A percentile compares a stretch with the other conserved stretches of the same genome.
Evolutionary conservation across 2,329 filamentous ascomycete species (phyloP).

Genomic region (Arthroderma uncinatum): DNA sequence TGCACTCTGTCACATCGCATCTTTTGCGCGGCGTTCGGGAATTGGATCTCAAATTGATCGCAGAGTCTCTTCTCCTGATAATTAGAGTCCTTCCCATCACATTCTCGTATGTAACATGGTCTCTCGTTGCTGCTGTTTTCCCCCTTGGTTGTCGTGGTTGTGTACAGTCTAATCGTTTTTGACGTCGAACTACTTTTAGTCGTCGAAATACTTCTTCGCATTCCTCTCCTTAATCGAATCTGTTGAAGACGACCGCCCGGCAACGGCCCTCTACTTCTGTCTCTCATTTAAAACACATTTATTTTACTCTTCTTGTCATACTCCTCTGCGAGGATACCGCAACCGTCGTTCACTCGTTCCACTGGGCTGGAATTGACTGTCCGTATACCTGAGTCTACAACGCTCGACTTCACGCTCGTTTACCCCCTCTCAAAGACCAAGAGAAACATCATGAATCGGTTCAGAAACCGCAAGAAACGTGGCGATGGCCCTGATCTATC

Average conservation of each 20-base stretch:
- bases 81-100: neutral
- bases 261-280: neutral
- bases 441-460: slow-evolving; percentile 29
- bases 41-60: neutral
- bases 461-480: slow-evolving; percentile 32
- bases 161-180: neutral
- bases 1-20: neutral
- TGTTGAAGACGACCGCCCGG: neutral
- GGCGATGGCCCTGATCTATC: slow-evolving; percentile 20
- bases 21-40: neutral
- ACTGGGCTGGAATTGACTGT: neutral
- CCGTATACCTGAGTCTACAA: neutral
- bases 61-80: neutral
- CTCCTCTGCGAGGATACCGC: slow-evolving; percentile 2
- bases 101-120: slow-evolving; percentile 1
- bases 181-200: neutral
- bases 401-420: neutral
- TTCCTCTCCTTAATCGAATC: neutral
- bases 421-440: neutral
- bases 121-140: neutral
- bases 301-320: neutral
- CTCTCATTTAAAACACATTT: neutral
- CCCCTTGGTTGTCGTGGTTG: neutral
- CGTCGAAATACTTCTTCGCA: neutral
- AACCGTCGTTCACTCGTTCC: neutral